Conservation (phyloP, 2,329 filamentous ascomycete genomes). For the Talaromyces sp. region DNA sequence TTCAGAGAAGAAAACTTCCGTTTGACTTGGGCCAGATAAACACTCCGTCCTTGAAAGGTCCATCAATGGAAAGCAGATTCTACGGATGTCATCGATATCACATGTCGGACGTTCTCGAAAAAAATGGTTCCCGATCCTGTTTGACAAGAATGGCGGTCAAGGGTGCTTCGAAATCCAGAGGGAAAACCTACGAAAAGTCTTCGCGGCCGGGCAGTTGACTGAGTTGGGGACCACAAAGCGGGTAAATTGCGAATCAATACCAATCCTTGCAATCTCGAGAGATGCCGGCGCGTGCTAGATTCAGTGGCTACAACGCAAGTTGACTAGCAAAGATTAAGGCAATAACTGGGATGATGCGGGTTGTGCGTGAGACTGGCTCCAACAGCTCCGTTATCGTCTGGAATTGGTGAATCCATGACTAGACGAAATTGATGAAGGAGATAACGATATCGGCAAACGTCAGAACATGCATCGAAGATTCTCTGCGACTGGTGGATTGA, state of each 20-base stretch:
- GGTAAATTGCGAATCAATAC: constrained; percentile 15
- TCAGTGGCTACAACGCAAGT: constrained; percentile 3
- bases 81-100: constrained; percentile 15
- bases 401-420: background rate
- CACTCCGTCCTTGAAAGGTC: background rate
- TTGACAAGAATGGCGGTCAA: constrained; percentile 18
- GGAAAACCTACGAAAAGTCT: constrained; percentile 8
- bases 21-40: background rate
- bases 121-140: constrained; percentile 1
- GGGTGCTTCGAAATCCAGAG: background rate
- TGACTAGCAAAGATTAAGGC: background rate
- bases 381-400: constrained; percentile 12
- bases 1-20: background rate
- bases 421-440: background rate
- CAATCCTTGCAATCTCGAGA: constrained; percentile 13
- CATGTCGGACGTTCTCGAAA: constrained; percentile 6
- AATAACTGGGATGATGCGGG: background rate
- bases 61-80: background rate
- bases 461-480: constrained; percentile 14
- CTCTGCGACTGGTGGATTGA: constrained; percentile 16
- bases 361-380: constrained; percentile 2
- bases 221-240: constrained; percentile 15
- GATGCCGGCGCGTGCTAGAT: constrained; percentile 14
- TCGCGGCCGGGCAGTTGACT: background rate
- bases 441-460: constrained; percentile 17